Evolutionary conservation across 2,329 filamentous ascomycete species (phyloP).

Genomic region (Calonectria pteridis): DNA sequence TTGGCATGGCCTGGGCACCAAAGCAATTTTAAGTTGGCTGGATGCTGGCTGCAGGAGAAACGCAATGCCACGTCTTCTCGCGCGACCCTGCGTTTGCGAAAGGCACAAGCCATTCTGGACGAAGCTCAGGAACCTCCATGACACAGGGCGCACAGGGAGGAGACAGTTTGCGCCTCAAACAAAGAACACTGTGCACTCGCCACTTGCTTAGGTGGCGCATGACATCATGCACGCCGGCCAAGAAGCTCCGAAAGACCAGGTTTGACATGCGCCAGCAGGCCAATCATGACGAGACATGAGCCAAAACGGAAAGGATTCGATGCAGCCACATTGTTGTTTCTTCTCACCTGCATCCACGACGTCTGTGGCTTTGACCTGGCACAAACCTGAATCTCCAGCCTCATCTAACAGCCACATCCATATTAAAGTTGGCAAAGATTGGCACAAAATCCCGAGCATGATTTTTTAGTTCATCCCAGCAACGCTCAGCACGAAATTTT

Average conservation of each 20-base stretch:
- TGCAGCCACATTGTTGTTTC: slow-evolving; percentile 3
- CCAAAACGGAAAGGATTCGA: background rate
- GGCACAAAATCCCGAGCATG: background rate
- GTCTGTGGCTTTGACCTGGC: slow-evolving; percentile 2
- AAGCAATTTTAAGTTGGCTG: background rate
- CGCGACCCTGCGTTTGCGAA: background rate
- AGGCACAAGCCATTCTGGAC: background rate
- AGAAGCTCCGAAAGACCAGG: slow-evolving; percentile 31
- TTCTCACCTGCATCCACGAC: background rate
- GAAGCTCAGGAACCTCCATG: background rate
- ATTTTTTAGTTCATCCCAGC: background rate
- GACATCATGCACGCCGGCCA: slow-evolving; percentile 40
- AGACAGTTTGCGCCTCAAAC: background rate
- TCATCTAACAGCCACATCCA: background rate
- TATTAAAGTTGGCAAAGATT: background rate
- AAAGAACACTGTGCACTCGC: slow-evolving; percentile 33
- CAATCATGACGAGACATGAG: background rate
- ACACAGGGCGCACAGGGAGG: background rate
- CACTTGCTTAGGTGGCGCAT: slow-evolving; percentile 13
- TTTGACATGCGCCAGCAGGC: background rate
- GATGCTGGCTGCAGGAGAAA: background rate
- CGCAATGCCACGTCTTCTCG: background rate
- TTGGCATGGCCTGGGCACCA: background rate
- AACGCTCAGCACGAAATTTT: background rate
- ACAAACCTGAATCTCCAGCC: slow-evolving; percentile 4